phyloP scores from a whole-genome alignment of 192 early-diverging fungal species.

The Linnemannia exigua region DNA sequence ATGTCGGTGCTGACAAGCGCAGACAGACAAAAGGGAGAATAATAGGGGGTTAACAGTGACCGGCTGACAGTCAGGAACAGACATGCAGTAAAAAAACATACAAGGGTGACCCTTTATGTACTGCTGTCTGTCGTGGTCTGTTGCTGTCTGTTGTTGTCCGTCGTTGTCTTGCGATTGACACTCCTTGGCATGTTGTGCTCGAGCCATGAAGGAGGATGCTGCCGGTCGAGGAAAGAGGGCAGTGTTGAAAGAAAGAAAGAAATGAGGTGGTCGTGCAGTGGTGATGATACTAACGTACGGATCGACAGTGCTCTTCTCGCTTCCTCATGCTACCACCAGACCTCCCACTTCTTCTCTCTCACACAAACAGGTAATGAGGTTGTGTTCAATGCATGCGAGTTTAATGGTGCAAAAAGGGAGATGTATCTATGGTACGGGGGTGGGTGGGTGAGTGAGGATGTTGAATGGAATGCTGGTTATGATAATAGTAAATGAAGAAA shows the following conservation, averaged over 20 bases:
- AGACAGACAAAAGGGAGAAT: neutral
- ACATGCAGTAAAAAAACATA: neutral
- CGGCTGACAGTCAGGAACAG: neutral
- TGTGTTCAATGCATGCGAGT: neutral
- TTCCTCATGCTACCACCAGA: neutral
- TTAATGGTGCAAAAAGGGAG: neutral
- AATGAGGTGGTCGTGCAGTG: neutral
- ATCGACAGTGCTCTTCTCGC: neutral
- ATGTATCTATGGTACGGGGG: slow-evolving; percentile 10
- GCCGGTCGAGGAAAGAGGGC: neutral
- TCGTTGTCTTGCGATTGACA: too few relatives aligned
- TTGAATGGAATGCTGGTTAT: slow-evolving; percentile 18
- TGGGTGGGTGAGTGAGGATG: neutral
- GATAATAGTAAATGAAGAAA: neutral
- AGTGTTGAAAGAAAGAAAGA: neutral
- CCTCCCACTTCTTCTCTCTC: neutral
- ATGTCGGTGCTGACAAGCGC: slow-evolving; percentile 6
- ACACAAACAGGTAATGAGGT: neutral
- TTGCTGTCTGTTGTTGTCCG: neutral
- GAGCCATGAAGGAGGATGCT: too few relatives aligned
- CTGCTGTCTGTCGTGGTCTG: neutral
- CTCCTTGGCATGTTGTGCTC: too few relatives aligned
- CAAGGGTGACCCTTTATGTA: neutral
- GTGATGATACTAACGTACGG: too few relatives aligned
- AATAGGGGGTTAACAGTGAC: slow-evolving; percentile 1